phyloP scores from a whole-genome alignment of 805 yeast genomes.

The Debaryomyces hansenii region DNA sequence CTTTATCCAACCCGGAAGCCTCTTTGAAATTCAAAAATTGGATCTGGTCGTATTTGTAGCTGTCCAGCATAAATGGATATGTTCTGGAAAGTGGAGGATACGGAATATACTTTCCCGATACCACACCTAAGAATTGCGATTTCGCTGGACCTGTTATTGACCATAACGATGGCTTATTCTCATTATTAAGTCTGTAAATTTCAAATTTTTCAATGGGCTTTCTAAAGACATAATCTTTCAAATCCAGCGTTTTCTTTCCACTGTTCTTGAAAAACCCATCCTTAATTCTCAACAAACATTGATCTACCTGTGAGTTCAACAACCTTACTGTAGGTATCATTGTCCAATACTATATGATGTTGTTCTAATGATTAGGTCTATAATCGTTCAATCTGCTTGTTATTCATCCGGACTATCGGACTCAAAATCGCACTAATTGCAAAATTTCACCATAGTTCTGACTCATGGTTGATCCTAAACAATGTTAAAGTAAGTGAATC shows the following conservation, averaged over 20 bases:
- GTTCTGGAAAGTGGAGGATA: constrained; percentile 53
- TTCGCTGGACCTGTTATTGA: constrained; percentile 46
- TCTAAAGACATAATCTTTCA: constrained; percentile 17
- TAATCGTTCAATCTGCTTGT: no score
- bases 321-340: not conserved
- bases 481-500: no score
- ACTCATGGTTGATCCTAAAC: no score
- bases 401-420: no score
- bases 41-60: constrained; percentile 27
- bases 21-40: constrained; percentile 37
- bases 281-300: constrained; percentile 19
- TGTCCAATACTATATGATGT: not conserved
- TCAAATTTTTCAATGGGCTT: constrained; percentile 26
- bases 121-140: constrained; percentile 50
- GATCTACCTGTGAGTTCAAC: not conserved
- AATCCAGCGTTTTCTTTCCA: constrained; percentile 1
- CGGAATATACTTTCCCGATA: constrained; percentile 56
- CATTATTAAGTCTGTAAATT: constrained; percentile 14
- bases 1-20: constrained; percentile 39
- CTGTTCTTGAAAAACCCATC: constrained; percentile 21
- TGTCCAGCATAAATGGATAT: constrained; percentile 49
- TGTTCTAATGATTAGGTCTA: no score
- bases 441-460: no score
- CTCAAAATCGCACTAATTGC: no score
- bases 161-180: constrained; percentile 24